These are phyloP conservation scores for Venturia nashicola DNA, from an alignment of 2,329 filamentous ascomycete genomes.

Conservation along the genomic window DNA sequence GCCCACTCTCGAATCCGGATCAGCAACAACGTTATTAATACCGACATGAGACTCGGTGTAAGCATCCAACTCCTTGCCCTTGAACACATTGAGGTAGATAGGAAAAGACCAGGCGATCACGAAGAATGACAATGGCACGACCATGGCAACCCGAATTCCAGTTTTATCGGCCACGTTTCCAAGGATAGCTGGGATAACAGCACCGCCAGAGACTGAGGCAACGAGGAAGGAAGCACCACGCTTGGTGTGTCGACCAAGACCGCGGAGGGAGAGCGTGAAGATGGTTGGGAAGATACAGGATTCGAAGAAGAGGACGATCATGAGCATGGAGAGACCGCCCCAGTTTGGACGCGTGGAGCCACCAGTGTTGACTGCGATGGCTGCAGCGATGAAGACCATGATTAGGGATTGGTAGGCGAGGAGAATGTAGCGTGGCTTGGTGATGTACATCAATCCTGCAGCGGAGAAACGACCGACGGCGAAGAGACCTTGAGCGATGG, in stretches of 20 bases:
- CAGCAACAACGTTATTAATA: conserved; percentile 13
- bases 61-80: conserved; percentile 23
- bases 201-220: conserved; percentile 24
- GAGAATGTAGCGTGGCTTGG: conserved; percentile 26
- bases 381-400: conserved; percentile 24
- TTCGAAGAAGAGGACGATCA: conserved; percentile 27
- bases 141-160: conserved; percentile 23
- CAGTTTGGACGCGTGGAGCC: conserved; percentile 19
- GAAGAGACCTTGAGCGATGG: conserved; percentile 25
- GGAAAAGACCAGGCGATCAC: conserved; percentile 23
- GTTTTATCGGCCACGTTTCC: conserved; percentile 23
- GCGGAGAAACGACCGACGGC: conserved; percentile 25
- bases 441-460: conserved; percentile 24
- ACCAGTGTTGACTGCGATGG: conserved; percentile 23
- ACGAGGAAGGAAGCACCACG: conserved; percentile 26
- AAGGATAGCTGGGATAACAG: conserved; percentile 23
- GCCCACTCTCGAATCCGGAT: conserved; percentile 8
- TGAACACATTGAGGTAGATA: conserved; percentile 23
- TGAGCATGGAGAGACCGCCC: conserved; percentile 24
- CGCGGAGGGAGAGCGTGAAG: conserved; percentile 24
- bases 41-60: conserved; percentile 23
- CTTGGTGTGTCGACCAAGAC: conserved; percentile 27
- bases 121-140: conserved; percentile 24
- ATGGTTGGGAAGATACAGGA: conserved; percentile 27
- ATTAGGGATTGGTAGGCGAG: conserved; percentile 23